Conservation (phyloP, 176 grass and related monocot genomes). For the Typha latifolia region DNA sequence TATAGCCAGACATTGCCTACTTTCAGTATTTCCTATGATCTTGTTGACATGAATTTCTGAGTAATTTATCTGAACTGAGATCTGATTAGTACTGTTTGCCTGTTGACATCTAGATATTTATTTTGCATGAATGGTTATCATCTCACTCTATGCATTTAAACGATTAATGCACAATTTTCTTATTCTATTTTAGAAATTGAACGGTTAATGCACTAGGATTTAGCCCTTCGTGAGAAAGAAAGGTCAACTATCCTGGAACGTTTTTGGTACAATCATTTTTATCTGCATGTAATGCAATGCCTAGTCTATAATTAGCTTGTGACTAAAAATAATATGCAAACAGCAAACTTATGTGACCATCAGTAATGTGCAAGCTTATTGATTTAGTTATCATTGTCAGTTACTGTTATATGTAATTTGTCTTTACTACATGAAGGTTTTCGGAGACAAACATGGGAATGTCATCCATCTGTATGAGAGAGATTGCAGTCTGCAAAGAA, state of each 20-base stretch:
- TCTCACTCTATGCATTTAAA: too few species aligned
- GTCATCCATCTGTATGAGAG: slow-evolving; percentile 90
- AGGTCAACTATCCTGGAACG: not conserved
- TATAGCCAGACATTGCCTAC: too few species aligned
- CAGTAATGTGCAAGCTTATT: not conserved
- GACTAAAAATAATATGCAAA: not conserved
- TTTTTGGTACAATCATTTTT: not conserved
- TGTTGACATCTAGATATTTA: too few species aligned
- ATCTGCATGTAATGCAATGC: not conserved
- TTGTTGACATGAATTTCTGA: too few species aligned
- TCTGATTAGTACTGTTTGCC: too few species aligned
- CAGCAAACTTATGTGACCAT: too few species aligned
- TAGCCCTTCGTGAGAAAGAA: not conserved
- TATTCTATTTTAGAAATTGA: not conserved
- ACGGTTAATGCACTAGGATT: not conserved
- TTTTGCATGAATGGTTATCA: too few species aligned
- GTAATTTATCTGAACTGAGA: too few species aligned
- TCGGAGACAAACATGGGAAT: slow-evolving; percentile 88
- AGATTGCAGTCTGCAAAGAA: slow-evolving; percentile 96
- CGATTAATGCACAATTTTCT: not conserved
- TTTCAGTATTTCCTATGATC: too few species aligned
- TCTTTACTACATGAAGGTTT: slow-evolving; percentile 44
- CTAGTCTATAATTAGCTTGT: not conserved
- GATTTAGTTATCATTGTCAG: not conserved
- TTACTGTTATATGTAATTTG: slow-evolving; percentile 3